Base-by-base conservation (phyloP, 2,329 filamentous ascomycete species). In the Dothiorella sarmentorum region DNA sequence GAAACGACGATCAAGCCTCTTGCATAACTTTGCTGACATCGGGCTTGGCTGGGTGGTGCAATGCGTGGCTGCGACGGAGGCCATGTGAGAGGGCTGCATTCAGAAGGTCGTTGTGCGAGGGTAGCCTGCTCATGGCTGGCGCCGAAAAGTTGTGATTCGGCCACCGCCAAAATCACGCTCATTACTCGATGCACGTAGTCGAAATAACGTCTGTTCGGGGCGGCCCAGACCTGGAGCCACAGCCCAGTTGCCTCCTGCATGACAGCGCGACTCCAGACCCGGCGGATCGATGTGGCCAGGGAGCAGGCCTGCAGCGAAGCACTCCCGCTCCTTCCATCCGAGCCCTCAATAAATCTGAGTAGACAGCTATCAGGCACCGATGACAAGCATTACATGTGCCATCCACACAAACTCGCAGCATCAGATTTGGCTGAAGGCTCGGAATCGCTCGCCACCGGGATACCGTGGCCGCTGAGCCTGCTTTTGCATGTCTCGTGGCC, bases 201-300 rank as follows among this genome's bases (percentile, higher is more conserved):
- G 37, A 59, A 55, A 59, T 55, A 59, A 59, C 57, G 57, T 59
- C 57, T 55, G 47, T 38, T 55, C 57, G 57, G 45, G 47, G 57
- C 49, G 57, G 57, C 29, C 57, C 57, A 59, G 57, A 38, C 56
- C 57, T 59, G 57, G 57, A 59, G 49, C 57, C 57, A 45, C 51
- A 42, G 51, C 51, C 37, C 51, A 53, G 9, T 35, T n/a, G 49
- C 49, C 22, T 53, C 35, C 49, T 53, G 49, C 35, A 51, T 51
- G 45, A 51, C 45, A 51, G 45, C 45, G 7, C 17, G 49, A 53
- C 49, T 53, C 49, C 49, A 53, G 49, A 53, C 49, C 49, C 49
- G 49, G 49, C 49, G 49, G 49, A 53, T 53, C 49, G 49, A 53
- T 29, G 7, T 53, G 49, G 24, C 17, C 49, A 53, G 49, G 49